phyloP scores from a whole-genome alignment of 2,329 filamentous ascomycete genomes.

The Gremmenia infestans region DNA sequence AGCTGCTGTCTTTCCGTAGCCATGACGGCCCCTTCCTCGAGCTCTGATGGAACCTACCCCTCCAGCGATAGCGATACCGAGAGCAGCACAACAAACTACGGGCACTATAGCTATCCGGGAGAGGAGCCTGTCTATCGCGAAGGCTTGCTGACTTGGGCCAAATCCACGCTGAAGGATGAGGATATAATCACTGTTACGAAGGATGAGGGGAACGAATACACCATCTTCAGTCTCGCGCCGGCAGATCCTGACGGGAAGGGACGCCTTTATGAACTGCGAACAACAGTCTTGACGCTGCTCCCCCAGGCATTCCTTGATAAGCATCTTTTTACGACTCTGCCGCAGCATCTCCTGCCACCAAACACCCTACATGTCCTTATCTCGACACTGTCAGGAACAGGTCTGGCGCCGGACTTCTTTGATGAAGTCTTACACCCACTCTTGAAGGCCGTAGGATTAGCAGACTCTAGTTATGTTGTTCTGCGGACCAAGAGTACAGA shows the following conservation, averaged over 20 bases:
- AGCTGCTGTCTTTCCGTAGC: not conserved
- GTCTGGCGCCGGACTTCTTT: constrained; percentile 52
- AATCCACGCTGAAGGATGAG: constrained; percentile 25
- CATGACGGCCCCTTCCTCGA: constrained; percentile 8
- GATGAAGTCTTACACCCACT: constrained; percentile 50
- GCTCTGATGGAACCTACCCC: constrained; percentile 3
- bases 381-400: constrained; percentile 61
- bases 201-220: constrained; percentile 20
- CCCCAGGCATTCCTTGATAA: constrained; percentile 35
- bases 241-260: constrained; percentile 23
- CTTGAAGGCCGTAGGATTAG: constrained; percentile 42
- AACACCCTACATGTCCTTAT: constrained; percentile 56
- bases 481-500: constrained; percentile 59
- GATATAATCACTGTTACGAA: constrained; percentile 31
- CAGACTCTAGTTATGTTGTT: constrained; percentile 40
- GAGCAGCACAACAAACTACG: constrained; percentile 10
- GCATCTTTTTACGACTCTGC: constrained; percentile 36
- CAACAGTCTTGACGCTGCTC: constrained; percentile 32
- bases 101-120: not conserved
- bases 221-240: constrained; percentile 39
- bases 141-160: constrained; percentile 12
- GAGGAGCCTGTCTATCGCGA: constrained; percentile 12
- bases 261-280: constrained; percentile 19
- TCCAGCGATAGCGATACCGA: constrained; percentile 10
- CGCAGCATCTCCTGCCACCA: constrained; percentile 31